These are phyloP conservation scores for Rhynchosporium graminicola DNA, from an alignment of 2,329 filamentous ascomycete species.

Conservation along the genomic window DNA sequence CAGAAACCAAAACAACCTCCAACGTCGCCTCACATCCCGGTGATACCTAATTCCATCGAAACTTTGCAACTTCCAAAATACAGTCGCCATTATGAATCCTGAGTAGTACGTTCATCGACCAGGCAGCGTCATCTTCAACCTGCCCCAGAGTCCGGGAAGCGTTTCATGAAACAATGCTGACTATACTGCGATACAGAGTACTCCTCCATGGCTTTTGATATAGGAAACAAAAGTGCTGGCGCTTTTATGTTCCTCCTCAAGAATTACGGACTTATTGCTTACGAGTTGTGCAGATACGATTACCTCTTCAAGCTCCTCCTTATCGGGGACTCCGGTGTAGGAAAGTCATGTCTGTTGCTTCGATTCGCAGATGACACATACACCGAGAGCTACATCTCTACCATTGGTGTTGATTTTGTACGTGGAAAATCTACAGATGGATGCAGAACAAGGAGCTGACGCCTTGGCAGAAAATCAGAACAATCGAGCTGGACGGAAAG, in stretches of 20 bases:
- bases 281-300: conserved; percentile 77
- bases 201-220: conserved; percentile 21
- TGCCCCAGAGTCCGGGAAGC: conserved; percentile 27
- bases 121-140: conserved; percentile 29
- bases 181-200: conserved; percentile 30
- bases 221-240: conserved; percentile 18
- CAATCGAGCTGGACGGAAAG: conserved; percentile 99
- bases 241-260: conserved; percentile 15
- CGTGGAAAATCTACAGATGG: conserved; percentile 40
- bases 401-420: conserved; percentile 99
- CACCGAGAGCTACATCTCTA: conserved; percentile 99
- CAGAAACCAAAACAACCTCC: conserved; percentile 20
- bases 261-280: conserved; percentile 26
- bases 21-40: conserved; percentile 25
- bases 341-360: conserved; percentile 98
- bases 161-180: conserved; percentile 28
- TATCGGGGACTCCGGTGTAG: conserved; percentile 99
- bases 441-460: conserved; percentile 38
- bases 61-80: conserved; percentile 12
- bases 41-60: conserved; percentile 16
- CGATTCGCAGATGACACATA: conserved; percentile 99
- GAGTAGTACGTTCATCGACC: conserved; percentile 70
- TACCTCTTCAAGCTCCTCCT: conserved; percentile 99
- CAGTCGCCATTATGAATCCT: conserved; percentile 72
- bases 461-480: conserved; percentile 86